Percentiles rank a stretch among this genome's conserved stretches.
These are phyloP conservation scores for Dianthus caryophyllus DNA, from an alignment of 148 eudicot genomes.

Conservation along the genomic window DNA sequence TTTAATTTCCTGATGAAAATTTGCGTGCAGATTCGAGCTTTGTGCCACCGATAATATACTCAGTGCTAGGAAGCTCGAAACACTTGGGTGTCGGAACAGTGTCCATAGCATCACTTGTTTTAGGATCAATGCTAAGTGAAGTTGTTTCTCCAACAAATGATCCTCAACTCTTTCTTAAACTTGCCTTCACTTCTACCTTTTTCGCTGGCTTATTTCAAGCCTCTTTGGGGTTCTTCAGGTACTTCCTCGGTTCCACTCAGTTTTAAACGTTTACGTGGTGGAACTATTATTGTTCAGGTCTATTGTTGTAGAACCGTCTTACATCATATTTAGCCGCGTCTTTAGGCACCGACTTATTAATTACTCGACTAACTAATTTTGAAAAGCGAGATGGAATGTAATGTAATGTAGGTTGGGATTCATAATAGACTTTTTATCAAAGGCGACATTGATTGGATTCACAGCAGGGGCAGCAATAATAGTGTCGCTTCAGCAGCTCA, in stretches of 20 bases:
- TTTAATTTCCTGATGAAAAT: not conserved
- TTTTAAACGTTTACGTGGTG: no score
- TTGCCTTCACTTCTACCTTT: slow-evolving; percentile 79
- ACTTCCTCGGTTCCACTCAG: not conserved
- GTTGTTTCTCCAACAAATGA: slow-evolving; percentile 53
- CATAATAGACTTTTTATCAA: slow-evolving; percentile 81
- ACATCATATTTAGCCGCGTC: no score
- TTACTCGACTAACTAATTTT: no score
- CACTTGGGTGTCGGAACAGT: slow-evolving; percentile 91
- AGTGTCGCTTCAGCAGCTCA: slow-evolving; percentile 85
- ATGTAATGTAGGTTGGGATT: slow-evolving; percentile 68
- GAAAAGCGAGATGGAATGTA: not conserved
- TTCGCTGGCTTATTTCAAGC: slow-evolving; percentile 87
- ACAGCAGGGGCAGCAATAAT: slow-evolving; percentile 93
- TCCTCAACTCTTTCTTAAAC: slow-evolving; percentile 57
- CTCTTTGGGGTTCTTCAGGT: slow-evolving; percentile 76
- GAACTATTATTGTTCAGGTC: no score
- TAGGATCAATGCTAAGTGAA: slow-evolving; percentile 78
- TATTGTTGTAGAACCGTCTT: no score
- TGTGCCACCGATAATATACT: slow-evolving; percentile 83
- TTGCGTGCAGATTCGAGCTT: slow-evolving; percentile 68
- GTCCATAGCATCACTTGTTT: slow-evolving; percentile 76
- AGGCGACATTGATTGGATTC: slow-evolving; percentile 92
- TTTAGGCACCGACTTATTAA: not conserved
- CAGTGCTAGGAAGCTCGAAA: slow-evolving; percentile 80